phyloP scores from a whole-genome alignment of 169 alveolate genomes.

The Plasmodium vivax region DNA sequence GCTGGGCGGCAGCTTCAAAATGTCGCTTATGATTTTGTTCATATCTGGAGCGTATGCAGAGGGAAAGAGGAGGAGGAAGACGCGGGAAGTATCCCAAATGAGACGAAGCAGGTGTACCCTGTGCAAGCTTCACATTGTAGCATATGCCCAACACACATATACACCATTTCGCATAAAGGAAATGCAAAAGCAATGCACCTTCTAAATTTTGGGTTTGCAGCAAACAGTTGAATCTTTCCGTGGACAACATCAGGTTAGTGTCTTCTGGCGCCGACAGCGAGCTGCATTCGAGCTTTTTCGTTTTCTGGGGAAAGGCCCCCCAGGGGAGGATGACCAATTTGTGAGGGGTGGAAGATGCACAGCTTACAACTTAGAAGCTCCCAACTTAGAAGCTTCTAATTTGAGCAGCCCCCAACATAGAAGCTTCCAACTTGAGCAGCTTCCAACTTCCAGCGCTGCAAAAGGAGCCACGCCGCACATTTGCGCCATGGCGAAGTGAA shows the following conservation, averaged over 20 bases:
- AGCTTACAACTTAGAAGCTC: neutral
- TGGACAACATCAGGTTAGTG: constrained; percentile 4
- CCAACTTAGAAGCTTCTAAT: neutral
- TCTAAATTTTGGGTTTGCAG: constrained; percentile 23
- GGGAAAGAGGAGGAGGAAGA: neutral
- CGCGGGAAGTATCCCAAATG: neutral
- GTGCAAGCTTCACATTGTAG: neutral
- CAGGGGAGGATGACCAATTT: neutral
- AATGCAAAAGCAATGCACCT: neutral
- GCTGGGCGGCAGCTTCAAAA: constrained; percentile 22
- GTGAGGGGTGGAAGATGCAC: neutral
- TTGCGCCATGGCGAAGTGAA: neutral
- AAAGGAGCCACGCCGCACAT: neutral
- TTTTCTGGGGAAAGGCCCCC: constrained; percentile 9
- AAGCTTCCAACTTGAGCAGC: neutral
- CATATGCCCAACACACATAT: neutral
- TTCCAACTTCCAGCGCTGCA: neutral
- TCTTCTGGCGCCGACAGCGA: neutral
- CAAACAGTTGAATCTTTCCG: constrained; percentile 32
- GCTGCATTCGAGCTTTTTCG: constrained; percentile 18
- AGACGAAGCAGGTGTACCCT: neutral
- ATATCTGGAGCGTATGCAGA: neutral
- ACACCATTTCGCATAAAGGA: neutral
- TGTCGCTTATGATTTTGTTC: constrained; percentile 34
- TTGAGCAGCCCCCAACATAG: no score